Percentiles rank a stretch among this genome's conserved stretches.
phyloP scores from a whole-genome alignment of 2,329 filamentous ascomycete genomes.

The Fusarium stilboides region DNA sequence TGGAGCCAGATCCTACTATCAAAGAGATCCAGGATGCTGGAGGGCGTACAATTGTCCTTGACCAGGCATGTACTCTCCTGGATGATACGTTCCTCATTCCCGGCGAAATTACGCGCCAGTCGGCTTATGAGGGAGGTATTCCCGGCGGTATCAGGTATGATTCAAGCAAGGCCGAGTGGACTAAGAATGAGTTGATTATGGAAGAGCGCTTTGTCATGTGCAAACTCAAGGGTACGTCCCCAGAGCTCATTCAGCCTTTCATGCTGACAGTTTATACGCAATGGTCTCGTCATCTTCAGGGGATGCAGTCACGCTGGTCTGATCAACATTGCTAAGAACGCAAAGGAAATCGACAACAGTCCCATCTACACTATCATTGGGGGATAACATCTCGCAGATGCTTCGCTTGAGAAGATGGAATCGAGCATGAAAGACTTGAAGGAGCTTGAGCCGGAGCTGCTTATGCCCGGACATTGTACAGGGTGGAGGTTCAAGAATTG shows the following conservation, averaged over 20 bases:
- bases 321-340: neutral
- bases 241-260: accelerated
- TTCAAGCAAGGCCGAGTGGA: neutral
- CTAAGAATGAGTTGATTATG: constrained; percentile 1
- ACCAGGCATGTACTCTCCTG: neutral
- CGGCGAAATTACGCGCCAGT: neutral
- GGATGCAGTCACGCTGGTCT: constrained; percentile 3
- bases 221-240: neutral
- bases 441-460: neutral
- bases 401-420: neutral
- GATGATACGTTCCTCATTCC: neutral
- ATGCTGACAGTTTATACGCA: neutral
- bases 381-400: constrained; percentile 2
- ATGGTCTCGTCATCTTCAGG: neutral
- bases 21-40: neutral
- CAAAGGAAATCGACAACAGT: neutral
- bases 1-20: neutral
- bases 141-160: neutral
- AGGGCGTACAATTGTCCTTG: neutral
- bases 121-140: neutral
- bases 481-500: constrained; percentile 9
- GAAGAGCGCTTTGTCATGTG: constrained; percentile 8
- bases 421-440: neutral
- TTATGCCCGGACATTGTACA: constrained; percentile 5
- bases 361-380: constrained; percentile 6